Evolutionary conservation across 2,329 filamentous ascomycete genomes (phyloP).

Genomic region (Hortaea sp.): DNA sequence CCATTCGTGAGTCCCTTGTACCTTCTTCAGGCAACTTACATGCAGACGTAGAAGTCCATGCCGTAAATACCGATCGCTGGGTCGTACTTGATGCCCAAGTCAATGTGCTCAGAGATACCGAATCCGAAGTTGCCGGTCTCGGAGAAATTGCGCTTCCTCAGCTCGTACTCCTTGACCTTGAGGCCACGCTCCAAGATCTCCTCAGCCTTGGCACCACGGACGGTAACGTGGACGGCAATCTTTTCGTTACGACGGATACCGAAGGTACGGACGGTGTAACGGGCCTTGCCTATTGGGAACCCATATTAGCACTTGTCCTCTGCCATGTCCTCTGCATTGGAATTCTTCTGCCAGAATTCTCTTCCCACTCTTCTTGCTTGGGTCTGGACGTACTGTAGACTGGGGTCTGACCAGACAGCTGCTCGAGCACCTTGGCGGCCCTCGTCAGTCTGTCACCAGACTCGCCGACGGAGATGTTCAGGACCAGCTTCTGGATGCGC

Average conservation of each 20-base stretch:
- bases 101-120: slow-evolving; percentile 99
- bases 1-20: not conserved
- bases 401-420: slow-evolving; percentile 97
- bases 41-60: slow-evolving; percentile 99
- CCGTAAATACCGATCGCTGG: slow-evolving; percentile 97
- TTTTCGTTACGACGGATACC: slow-evolving; percentile 99
- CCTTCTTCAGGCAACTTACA: slow-evolving; percentile 46
- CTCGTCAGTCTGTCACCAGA: slow-evolving; percentile 99
- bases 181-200: slow-evolving; percentile 99
- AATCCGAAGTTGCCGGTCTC: slow-evolving; percentile 99
- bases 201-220: slow-evolving; percentile 98
- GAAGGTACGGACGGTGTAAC: slow-evolving; percentile 99
- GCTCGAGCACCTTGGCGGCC: slow-evolving; percentile 99
- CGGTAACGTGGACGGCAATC: slow-evolving; percentile 98
- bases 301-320: not conserved
- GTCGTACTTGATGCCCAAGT: slow-evolving; percentile 99
- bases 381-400: slow-evolving; percentile 74
- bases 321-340: not conserved
- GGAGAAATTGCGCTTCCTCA: slow-evolving; percentile 99
- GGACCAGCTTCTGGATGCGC: slow-evolving; percentile 97
- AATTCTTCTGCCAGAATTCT: not conserved
- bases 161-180: slow-evolving; percentile 99
- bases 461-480: slow-evolving; percentile 99
- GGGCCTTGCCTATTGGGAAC: slow-evolving; percentile 73
- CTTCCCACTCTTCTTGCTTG: not conserved